Base-by-base conservation (phyloP, 2,329 filamentous ascomycete genomes). In the Malbranchea zuffiana region DNA sequence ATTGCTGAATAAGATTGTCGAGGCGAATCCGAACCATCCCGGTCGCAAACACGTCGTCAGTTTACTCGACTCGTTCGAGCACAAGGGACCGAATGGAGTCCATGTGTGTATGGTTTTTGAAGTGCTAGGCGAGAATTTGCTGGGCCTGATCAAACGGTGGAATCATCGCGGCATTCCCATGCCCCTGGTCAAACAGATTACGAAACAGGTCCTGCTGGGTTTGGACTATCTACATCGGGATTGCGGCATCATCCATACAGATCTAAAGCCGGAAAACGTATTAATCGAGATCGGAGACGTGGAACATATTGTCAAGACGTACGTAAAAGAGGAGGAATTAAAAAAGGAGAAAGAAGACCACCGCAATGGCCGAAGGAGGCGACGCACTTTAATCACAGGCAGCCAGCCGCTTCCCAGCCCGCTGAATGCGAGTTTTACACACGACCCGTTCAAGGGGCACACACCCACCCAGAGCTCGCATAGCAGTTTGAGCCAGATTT, bases 81-180 rank as follows among this genome's bases (percentile, higher is more conserved):
- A 96, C 66, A 92, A 92, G 61, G 90, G 90, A 6, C 88, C 88
- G 28, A 92, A 98, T 54, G 90, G 90, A 32, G 82, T 85, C 35
- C 90, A 98, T 56, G 86, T 96, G 41, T 98, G 90, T 68, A 96
- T 98, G 88, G 90, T 98, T 5, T 98, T 98, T 52, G 90, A 98
- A 61, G 90, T 98, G 3, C 65, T 98, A 39, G 90, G 90, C 37
- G 87, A 96, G 71, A 96, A 96, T 56, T 64, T 96, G 46, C 67
- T 96, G 36, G 88, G 90, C 17, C 65, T 98, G 56, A 95, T 98
- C 70, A 96, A 96, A 74, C 79, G 84, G 52, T 96, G 88, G 87
- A 95, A 96, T 59, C 90, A 96, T 60, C 76, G 90, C 43, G 90
- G 90, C 32, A 96, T 98, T 41, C 90, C 90, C 28, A 93, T 94